phyloP scores from a whole-genome alignment of 768 basidiomycete species.

The Rhizopogon vesiculosus region DNA sequence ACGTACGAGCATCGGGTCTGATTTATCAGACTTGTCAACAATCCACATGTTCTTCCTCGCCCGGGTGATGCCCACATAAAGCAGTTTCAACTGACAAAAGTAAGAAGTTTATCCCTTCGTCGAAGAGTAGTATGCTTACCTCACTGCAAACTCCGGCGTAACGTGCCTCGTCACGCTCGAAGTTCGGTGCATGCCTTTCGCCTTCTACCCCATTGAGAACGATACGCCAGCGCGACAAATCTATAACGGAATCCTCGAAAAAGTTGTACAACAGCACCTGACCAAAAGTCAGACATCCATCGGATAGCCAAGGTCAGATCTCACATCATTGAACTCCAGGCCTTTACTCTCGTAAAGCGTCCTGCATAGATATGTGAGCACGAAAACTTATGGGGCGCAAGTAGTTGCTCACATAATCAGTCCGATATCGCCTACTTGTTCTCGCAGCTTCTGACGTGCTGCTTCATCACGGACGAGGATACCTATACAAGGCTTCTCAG shows the following conservation, averaged over 20 bases:
- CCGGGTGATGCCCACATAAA: conserved; percentile 70
- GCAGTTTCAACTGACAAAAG: conserved; percentile 47
- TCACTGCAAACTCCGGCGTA: conserved; percentile 58
- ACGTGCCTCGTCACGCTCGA: conserved; percentile 37
- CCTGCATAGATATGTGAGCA: conserved; percentile 10
- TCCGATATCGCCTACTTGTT: conserved; percentile 54
- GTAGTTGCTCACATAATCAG: conserved; percentile 46
- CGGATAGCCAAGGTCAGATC: not conserved
- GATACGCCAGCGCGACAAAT: conserved; percentile 54
- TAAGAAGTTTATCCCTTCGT: not conserved
- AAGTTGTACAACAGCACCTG: conserved; percentile 75
- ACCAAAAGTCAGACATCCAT: not conserved
- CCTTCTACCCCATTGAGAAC: conserved; percentile 42
- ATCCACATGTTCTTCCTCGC: conserved; percentile 71
- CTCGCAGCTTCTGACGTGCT: conserved; percentile 41
- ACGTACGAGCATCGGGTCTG: conserved; percentile 54
- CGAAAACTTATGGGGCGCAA: not conserved
- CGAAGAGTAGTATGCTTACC: conserved; percentile 27
- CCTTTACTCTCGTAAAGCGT: conserved; percentile 30
- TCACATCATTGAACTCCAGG: conserved; percentile 19
- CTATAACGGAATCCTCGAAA: conserved; percentile 58
- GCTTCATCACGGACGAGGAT: conserved; percentile 64
- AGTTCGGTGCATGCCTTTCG: no score
- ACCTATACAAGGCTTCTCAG: conserved; percentile 31
- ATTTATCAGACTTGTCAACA: conserved; percentile 52